Evolutionary conservation across 371 early-diverging fungal species (phyloP).

Genomic region (Mortierella sp.): DNA sequence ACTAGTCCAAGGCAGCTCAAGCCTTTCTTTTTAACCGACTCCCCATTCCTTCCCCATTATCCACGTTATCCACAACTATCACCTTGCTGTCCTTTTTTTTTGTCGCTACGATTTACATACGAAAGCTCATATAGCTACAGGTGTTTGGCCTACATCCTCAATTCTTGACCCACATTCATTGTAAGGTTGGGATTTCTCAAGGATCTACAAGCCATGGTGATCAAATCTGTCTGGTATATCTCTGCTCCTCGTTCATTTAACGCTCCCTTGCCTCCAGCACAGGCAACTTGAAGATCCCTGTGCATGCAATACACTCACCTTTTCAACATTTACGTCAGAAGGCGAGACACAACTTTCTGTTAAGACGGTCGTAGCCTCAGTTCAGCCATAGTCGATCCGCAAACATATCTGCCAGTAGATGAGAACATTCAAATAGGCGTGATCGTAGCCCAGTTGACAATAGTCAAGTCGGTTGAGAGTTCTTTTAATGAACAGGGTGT

Average conservation of each 20-base stretch:
- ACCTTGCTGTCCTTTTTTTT: not conserved
- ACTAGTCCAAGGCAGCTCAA: not conserved
- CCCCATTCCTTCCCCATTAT: no score
- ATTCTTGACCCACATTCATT: conserved; percentile 63
- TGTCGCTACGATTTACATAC: not conserved
- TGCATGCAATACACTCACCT: conserved; percentile 82
- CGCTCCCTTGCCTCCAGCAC: conserved; percentile 80
- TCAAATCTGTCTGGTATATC: conserved; percentile 75
- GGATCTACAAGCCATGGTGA: conserved; percentile 81
- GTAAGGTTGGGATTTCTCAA: conserved; percentile 76
- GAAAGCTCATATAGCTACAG: conserved; percentile 70
- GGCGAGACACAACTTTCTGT: conserved; percentile 86
- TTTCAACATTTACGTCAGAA: conserved; percentile 78
- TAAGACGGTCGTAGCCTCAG: conserved; percentile 86
- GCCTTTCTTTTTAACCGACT: not conserved
- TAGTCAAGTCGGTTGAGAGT: conserved; percentile 69
- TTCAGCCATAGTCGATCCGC: conserved; percentile 65
- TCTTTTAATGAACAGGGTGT: conserved; percentile 64
- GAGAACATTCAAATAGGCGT: conserved; percentile 87
- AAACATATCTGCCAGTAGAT: conserved; percentile 63
- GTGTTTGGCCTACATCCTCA: conserved; percentile 74
- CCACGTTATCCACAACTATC: no score
- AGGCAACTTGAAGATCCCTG: conserved; percentile 81
- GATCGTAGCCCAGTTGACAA: conserved; percentile 83
- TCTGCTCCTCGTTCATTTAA: conserved; percentile 77